Evolutionary conservation across 2,329 filamentous ascomycete species (phyloP).

Genomic region (Juglanconis juglandina): DNA sequence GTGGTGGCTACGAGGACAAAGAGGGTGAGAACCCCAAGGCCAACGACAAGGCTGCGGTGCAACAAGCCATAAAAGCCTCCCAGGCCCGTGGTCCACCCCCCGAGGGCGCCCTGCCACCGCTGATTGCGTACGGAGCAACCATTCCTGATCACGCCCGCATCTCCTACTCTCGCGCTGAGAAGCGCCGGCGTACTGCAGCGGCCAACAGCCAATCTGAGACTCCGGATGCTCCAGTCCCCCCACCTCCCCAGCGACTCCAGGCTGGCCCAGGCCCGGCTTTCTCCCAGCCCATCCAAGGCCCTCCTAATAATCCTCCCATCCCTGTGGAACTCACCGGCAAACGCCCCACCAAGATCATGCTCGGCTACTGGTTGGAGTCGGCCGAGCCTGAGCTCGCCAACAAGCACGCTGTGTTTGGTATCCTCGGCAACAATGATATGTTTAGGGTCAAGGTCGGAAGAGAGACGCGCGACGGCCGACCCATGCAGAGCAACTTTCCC

Average conservation of each 20-base stretch:
- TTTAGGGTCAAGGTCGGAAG: slow-evolving; percentile 61
- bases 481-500: slow-evolving; percentile 58
- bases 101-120: slow-evolving; percentile 39
- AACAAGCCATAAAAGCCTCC: slow-evolving; percentile 44
- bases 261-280: not conserved
- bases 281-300: not conserved
- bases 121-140: slow-evolving; percentile 49
- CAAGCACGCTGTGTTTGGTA: slow-evolving; percentile 61
- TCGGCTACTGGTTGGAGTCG: slow-evolving; percentile 59
- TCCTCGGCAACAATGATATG: slow-evolving; percentile 61
- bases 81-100: slow-evolving; percentile 37
- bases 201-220: slow-evolving; percentile 1
- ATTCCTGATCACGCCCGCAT: slow-evolving; percentile 42
- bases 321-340: slow-evolving; percentile 48
- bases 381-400: slow-evolving; percentile 43
- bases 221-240: not conserved
- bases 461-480: slow-evolving; percentile 58
- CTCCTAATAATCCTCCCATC: slow-evolving; percentile 1
- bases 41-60: slow-evolving; percentile 41
- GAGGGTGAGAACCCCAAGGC: slow-evolving; percentile 36
- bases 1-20: slow-evolving; percentile 34
- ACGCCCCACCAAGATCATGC: slow-evolving; percentile 53
- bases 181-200: slow-evolving; percentile 44
- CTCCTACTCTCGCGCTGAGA: slow-evolving; percentile 36
- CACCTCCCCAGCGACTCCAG: slow-evolving; percentile 1